Evolutionary conservation across 805 yeast species (phyloP).

Genomic region (Cyberlindnera saturnus): DNA sequence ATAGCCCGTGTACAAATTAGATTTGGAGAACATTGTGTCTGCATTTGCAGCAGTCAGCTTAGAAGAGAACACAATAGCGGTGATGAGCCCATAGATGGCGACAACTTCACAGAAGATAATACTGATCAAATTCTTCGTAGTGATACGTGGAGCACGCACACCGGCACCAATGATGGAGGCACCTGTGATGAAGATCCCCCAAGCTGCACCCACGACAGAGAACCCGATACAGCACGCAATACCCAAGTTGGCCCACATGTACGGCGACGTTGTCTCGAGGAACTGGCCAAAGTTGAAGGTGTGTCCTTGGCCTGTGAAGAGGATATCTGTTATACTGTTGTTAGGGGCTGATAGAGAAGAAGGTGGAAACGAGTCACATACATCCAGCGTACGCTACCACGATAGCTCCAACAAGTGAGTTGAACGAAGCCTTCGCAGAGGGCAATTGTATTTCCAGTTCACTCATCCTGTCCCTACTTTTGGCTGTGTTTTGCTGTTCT

Average conservation of each 20-base stretch:
- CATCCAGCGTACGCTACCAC: constrained; percentile 21
- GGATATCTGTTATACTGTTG: constrained; percentile 21
- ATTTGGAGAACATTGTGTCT: constrained; percentile 63
- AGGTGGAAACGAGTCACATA: constrained; percentile 8
- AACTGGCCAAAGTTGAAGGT: constrained; percentile 88
- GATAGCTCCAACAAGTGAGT: constrained; percentile 12
- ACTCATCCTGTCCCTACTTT: constrained; percentile 8
- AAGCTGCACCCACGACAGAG: constrained; percentile 95
- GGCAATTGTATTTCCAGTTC: constrained; percentile 11
- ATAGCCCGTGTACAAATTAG: constrained; percentile 90
- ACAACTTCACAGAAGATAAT: constrained; percentile 99
- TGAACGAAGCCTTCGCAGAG: constrained; percentile 13
- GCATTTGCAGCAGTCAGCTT: constrained; percentile 67
- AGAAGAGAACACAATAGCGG: constrained; percentile 94
- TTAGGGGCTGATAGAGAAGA: background rate
- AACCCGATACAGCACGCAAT: constrained; percentile 88
- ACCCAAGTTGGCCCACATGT: constrained; percentile 94
- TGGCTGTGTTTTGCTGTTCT: no score
- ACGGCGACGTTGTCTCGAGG: constrained; percentile 81
- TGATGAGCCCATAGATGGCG: constrained; percentile 95
- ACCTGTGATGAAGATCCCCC: constrained; percentile 98
- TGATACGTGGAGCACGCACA: constrained; percentile 94
- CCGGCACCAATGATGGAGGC: constrained; percentile 95
- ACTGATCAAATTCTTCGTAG: constrained; percentile 92
- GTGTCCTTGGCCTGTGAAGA: constrained; percentile 91